Evolutionary conservation across 805 yeast species (phyloP), one percentile per base, ranked within the genome.

Genomic region (Candida endomychidarum): DNA sequence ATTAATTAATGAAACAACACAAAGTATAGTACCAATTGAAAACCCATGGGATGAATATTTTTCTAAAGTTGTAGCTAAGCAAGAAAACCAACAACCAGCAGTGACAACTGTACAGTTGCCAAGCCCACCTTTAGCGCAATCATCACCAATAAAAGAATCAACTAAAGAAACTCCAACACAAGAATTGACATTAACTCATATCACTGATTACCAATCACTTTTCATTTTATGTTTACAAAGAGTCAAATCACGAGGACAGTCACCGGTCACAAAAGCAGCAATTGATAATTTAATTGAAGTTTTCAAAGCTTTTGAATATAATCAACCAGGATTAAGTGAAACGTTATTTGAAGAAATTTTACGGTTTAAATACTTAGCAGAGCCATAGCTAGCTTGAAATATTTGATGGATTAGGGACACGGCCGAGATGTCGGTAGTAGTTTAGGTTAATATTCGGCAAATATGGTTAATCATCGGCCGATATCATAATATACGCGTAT

Each of bases 281-380:
- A 83, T 83, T 19, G 54, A 65, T 26, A 46, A 57, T 2, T 55
- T 84, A 36, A 62, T 66, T 25, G 51, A 60, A 5, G 59, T 58
- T 8, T 59, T 84, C 26, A 54, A 60, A 2, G 56, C 54, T 3
- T 69, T 73, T 22, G 89, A 85, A 50, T 42, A 51, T 16, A 54
- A 59, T 15, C 78, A 77, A 41, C 82, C 85, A 1, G 93, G 93
- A 0, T 65, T 85, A 31, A 63, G 79, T 34, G 81, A 77, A 41
- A 87, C 86, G 0, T 67, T 85, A 7, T 62, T 81, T 7, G 87
- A 84, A 56, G 91, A 84, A 53, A 60, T 83, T 33, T 44, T 48
- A 16, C 31, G 36, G 28, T 46, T 46, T 19, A 40, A 39, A 15
- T 40, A 42, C 21, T 34, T 37, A 17, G 36, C 24, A 9, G 24